Conservation (phyloP, 495 filamentous ascomycete species). For the Talaromyces stipitatus region DNA sequence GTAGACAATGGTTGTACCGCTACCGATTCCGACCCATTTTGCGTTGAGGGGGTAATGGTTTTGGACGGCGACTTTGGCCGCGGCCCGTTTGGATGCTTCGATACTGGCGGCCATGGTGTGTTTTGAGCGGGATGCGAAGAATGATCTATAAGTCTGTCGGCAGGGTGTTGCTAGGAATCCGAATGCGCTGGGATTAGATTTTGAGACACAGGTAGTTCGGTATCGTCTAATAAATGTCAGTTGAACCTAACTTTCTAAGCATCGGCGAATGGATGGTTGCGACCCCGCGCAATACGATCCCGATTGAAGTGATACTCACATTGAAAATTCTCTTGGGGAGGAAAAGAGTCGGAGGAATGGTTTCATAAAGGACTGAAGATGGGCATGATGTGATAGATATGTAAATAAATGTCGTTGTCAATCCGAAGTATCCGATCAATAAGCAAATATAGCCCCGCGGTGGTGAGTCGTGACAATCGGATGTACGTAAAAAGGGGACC, state of each 20-base stretch:
- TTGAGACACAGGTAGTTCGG: neutral
- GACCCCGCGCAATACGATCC: neutral
- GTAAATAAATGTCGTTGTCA: neutral
- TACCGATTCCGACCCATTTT: slow-evolving; percentile 83
- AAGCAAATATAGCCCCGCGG: no score
- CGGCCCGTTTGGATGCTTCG: slow-evolving; percentile 77
- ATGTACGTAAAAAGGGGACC: no score
- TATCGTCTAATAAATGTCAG: neutral
- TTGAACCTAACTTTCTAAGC: neutral
- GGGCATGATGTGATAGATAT: neutral
- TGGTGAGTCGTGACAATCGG: no score
- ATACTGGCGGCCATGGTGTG: slow-evolving; percentile 36
- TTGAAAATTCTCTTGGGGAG: neutral
- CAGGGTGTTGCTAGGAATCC: no score
- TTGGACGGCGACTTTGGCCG: slow-evolving; percentile 73
- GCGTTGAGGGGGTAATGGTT: slow-evolving; percentile 72
- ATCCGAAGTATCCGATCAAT: neutral
- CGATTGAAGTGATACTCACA: neutral
- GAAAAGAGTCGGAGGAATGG: neutral
- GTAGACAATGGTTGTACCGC: slow-evolving; percentile 87
- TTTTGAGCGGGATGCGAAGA: neutral
- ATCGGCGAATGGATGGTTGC: neutral
- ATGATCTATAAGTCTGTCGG: neutral
- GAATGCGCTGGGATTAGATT: neutral
- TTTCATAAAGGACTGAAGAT: neutral